Evolutionary conservation across 2,329 filamentous ascomycete species (phyloP).

Genomic region (Lizonia empirigonia): DNA sequence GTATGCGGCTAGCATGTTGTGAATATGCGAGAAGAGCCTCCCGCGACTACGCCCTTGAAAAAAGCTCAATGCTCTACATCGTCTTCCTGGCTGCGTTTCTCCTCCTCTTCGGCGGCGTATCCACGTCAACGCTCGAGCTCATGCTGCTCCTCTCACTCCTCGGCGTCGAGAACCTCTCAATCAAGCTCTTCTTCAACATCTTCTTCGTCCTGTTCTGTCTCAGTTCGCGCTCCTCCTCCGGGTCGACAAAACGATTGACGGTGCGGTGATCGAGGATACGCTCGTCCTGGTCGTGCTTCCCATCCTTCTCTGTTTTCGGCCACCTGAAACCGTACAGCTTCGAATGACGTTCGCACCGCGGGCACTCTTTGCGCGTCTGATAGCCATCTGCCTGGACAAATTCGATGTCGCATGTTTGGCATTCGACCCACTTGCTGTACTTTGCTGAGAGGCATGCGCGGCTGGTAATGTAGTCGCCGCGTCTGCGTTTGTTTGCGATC

Average conservation of each 20-base stretch:
- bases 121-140: constrained; percentile 32
- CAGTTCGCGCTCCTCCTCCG: constrained; percentile 62
- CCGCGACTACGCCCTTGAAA: not conserved
- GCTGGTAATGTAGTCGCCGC: constrained; percentile 75
- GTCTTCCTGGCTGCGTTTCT: constrained; percentile 35
- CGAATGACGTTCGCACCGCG: constrained; percentile 90
- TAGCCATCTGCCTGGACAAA: constrained; percentile 93
- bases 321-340: constrained; percentile 94
- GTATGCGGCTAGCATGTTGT: not conserved
- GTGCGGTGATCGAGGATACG: constrained; percentile 82
- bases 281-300: constrained; percentile 71
- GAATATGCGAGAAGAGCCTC: not conserved
- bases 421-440: constrained; percentile 84
- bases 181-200: constrained; percentile 28
- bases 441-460: constrained; percentile 75
- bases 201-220: constrained; percentile 40
- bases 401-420: constrained; percentile 77
- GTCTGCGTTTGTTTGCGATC: constrained; percentile 40
- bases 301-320: constrained; percentile 90
- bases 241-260: constrained; percentile 81
- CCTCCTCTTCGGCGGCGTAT: constrained; percentile 30
- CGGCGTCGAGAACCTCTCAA: constrained; percentile 38
- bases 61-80: constrained; percentile 29
- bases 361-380: constrained; percentile 80
- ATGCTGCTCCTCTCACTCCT: constrained; percentile 32